Base-by-base conservation (phyloP, 2,329 filamentous ascomycete species). In the Penicillium decumbens region DNA sequence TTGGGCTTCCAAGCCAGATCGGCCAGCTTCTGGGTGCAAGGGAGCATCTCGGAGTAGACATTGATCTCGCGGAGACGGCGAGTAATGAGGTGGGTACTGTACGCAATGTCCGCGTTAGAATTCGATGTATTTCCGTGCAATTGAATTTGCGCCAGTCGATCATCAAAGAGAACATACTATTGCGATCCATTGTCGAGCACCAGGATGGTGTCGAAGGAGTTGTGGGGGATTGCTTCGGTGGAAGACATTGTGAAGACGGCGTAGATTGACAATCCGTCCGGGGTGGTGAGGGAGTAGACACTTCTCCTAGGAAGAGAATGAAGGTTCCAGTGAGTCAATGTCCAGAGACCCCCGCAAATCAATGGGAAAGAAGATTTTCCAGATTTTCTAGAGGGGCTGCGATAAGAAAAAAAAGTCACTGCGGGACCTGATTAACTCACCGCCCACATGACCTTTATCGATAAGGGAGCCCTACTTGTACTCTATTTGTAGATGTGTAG, bases 31-130 rank as follows among this genome's bases (percentile, higher is more conserved):
- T 87, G 84, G 40, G 86, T 95, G 49, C 90, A 95, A 20, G 88
- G 88, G 38, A 95, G 82, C 84, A 95, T 87, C 75, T 95, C 90
- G 54, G 83, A 83, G 76, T 88, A 95, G 68, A 95, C 80, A 74
- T 85, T 86, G 71, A 95, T 80, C 61, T 87, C 82, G 60, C 89
- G 81, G 25, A 95, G 79, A 29, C 88, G 82, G 47, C 88, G 79
- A 8, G 83, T 83, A 64, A 91, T 89, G 33, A 91, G 76, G 69
- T 90, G 86, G 35, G 82, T 84, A 64, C 33, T 29, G 39, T 23
- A 42, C 30, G n/a, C 40, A 44, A 37, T 38, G 41, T 13, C 6
- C 7, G n/a, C 5, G n/a, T 40, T 27, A 40, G 38, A n/a, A 25
- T 27, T 15, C 9, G 12, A 7, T 9, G 23, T 12, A n/a, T 27